These are phyloP conservation scores for Drechslerella dactyloides DNA, from an alignment of 2,329 filamentous ascomycete species.

Conservation along the genomic window DNA sequence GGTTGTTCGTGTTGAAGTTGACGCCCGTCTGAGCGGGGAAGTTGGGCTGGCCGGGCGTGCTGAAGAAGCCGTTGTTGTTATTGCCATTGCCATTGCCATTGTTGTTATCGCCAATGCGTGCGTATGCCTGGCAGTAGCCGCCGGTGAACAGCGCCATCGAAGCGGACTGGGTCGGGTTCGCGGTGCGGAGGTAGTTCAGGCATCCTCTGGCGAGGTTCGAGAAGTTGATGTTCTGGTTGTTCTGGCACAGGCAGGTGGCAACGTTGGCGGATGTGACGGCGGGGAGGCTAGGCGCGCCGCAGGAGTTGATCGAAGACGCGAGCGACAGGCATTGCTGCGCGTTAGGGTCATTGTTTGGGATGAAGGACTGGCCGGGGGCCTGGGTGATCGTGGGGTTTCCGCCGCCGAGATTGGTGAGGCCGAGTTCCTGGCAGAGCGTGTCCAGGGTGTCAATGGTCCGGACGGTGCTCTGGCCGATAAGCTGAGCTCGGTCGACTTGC, in stretches of 20 bases:
- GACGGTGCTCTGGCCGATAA: slow-evolving; percentile 17
- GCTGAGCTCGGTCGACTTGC: slow-evolving; percentile 4
- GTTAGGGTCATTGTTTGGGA: not conserved
- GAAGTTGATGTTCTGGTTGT: slow-evolving; percentile 4
- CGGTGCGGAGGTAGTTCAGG: slow-evolving; percentile 13
- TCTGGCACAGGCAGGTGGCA: slow-evolving; percentile 13
- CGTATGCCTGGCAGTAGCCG: slow-evolving; percentile 12
- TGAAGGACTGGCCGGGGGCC: not conserved
- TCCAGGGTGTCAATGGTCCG: slow-evolving; percentile 12
- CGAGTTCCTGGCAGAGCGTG: slow-evolving; percentile 22
- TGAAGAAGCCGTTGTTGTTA: not conserved
- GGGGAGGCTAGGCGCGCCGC: slow-evolving; percentile 16
- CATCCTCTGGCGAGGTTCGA: slow-evolving; percentile 11
- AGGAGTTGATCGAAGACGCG: slow-evolving; percentile 13
- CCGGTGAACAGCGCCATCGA: slow-evolving; percentile 17
- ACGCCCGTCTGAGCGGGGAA: not conserved
- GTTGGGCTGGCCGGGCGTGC: not conserved
- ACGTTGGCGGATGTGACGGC: slow-evolving; percentile 17
- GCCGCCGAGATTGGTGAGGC: slow-evolving; percentile 5
- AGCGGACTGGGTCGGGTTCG: slow-evolving; percentile 19
- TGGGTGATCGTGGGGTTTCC: slow-evolving; percentile 5
- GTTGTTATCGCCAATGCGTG: not conserved
- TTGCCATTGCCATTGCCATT: not conserved
- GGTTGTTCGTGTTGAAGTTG: slow-evolving; percentile 3
- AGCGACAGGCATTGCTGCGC: slow-evolving; percentile 4